Conservation (phyloP, 805 yeast genomes). For the Isabelozyma heimii region DNA sequence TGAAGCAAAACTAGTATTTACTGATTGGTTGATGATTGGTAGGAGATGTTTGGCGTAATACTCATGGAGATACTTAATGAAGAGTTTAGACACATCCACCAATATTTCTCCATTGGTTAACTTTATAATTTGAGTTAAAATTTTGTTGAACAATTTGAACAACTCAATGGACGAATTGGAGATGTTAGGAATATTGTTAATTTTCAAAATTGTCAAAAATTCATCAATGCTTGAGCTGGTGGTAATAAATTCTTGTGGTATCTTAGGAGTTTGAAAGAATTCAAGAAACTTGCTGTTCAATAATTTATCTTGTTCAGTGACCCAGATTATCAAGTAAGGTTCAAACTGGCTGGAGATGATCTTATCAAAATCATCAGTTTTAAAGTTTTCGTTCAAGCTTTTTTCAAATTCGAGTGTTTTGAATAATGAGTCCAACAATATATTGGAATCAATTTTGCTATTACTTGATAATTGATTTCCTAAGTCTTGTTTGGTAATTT, state of each 20-base stretch:
- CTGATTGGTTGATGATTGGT: constrained; percentile 25
- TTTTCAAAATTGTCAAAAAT: constrained; percentile 37
- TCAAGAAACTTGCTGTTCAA: constrained; percentile 62
- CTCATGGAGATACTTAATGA: constrained; percentile 61
- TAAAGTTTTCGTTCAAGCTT: constrained; percentile 62
- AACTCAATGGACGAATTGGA: constrained; percentile 85
- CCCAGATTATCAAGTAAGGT: constrained; percentile 84
- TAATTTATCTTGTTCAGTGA: constrained; percentile 72
- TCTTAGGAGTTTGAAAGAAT: constrained; percentile 56
- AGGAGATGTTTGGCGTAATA: constrained; percentile 28
- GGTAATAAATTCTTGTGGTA: constrained; percentile 39
- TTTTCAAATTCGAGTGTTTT: constrained; percentile 83
- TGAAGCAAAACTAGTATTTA: background rate
- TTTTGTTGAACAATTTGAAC: constrained; percentile 71
- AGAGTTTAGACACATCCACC: constrained; percentile 55
- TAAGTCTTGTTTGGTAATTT: constrained; percentile 66
- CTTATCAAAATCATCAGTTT: constrained; percentile 41
- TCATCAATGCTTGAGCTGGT: constrained; percentile 16
- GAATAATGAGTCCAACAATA: constrained; percentile 65
- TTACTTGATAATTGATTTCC: constrained; percentile 13
- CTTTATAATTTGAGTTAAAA: constrained; percentile 60
- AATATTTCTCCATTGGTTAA: constrained; percentile 42
- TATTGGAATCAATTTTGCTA: constrained; percentile 54
- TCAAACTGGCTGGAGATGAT: constrained; percentile 68
- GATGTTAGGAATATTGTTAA: constrained; percentile 58